These are phyloP conservation scores for Xerocomellus intermedius DNA, from an alignment of 768 basidiomycete genomes.

Conservation along the genomic window DNA sequence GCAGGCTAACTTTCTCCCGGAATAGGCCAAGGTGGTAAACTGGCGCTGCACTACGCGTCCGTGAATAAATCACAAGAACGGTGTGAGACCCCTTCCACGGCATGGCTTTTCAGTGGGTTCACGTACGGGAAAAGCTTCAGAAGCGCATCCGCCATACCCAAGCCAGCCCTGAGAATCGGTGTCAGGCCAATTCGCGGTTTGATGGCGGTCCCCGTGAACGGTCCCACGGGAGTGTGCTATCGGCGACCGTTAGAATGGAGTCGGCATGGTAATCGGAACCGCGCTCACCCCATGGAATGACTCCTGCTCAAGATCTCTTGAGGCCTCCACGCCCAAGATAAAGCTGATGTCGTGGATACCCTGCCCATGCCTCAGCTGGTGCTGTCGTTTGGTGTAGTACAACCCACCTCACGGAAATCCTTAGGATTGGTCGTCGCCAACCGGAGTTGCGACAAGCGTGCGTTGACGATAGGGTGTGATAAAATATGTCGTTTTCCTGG, in stretches of 20 bases:
- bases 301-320: slow-evolving; percentile 60
- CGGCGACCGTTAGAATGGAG: neutral
- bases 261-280: neutral
- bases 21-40: slow-evolving; percentile 92
- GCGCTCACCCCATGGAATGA: slow-evolving; percentile 61
- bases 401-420: slow-evolving; percentile 73
- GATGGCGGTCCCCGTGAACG: slow-evolving; percentile 75
- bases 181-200: slow-evolving; percentile 81
- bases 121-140: slow-evolving; percentile 82
- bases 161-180: slow-evolving; percentile 89
- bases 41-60: slow-evolving; percentile 55
- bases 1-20: slow-evolving; percentile 81
- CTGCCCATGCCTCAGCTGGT: slow-evolving; percentile 36
- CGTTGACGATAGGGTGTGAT: slow-evolving; percentile 71
- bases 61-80: neutral
- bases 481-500: slow-evolving; percentile 48
- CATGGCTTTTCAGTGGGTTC: neutral
- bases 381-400: neutral
- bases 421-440: slow-evolving; percentile 59
- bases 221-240: slow-evolving; percentile 75
- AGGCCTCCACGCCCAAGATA: slow-evolving; percentile 83
- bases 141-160: slow-evolving; percentile 91
- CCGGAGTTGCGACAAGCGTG: slow-evolving; percentile 70
- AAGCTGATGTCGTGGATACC: slow-evolving; percentile 73
- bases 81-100: neutral